Conservation (phyloP, 768 basidiomycete genomes). For the Ephemerocybe angulata region DNA sequence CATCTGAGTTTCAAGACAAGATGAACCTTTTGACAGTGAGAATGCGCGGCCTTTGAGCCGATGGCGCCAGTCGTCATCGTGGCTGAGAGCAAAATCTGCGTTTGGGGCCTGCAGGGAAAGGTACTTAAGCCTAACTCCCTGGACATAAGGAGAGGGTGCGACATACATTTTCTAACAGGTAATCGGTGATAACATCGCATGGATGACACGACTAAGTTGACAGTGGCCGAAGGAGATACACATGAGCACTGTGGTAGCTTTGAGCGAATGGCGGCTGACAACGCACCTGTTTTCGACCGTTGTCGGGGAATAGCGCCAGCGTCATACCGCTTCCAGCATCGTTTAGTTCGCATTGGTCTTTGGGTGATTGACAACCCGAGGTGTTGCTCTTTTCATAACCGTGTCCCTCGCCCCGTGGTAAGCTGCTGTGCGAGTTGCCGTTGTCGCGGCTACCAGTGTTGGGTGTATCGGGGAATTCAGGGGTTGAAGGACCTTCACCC, state of each 20-base stretch:
- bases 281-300: background rate
- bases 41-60: too few species aligned
- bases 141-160: background rate
- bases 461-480: background rate
- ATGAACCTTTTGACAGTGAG: too few species aligned
- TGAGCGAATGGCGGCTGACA: background rate
- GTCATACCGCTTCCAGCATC: too few species aligned
- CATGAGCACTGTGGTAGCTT: background rate
- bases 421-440: too few species aligned
- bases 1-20: too few species aligned
- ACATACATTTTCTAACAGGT: background rate
- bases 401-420: too few species aligned
- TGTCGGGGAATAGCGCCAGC: too few species aligned
- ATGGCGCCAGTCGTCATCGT: conserved; percentile 1
- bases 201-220: background rate
- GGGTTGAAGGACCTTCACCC: background rate
- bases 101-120: background rate
- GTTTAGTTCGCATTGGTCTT: too few species aligned
- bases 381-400: too few species aligned
- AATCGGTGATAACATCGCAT: background rate
- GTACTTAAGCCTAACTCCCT: background rate
- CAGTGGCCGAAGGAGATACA: background rate
- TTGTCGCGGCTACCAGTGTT: too few species aligned
- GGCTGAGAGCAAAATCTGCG: background rate
- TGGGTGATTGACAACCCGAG: too few species aligned